A percentile compares a stretch with the other conserved stretches of the same genome.
These are phyloP conservation scores for Aureobasidium subglaciale DNA, from an alignment of 2,329 filamentous ascomycete species.

Conservation along the genomic window DNA sequence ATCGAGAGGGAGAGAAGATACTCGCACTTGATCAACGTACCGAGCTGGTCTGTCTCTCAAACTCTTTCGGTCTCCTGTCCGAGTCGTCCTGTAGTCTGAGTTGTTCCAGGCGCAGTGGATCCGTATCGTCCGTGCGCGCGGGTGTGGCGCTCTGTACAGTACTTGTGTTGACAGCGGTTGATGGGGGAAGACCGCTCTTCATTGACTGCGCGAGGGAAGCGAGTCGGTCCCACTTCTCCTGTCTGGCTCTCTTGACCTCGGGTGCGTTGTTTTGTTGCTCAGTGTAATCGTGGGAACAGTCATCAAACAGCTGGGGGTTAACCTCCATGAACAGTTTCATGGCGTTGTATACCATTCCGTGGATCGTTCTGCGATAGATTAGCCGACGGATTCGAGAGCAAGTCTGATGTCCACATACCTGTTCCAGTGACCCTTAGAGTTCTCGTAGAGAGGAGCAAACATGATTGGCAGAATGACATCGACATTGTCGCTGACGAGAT, in stretches of 20 bases:
- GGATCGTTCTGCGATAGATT: conserved; percentile 66
- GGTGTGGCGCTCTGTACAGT: conserved; percentile 33
- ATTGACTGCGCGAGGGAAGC: conserved; percentile 70
- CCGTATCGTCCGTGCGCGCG: conserved; percentile 62
- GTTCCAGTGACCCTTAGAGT: conserved; percentile 99
- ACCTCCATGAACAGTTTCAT: conserved; percentile 99
- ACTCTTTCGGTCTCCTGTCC: conserved; percentile 43
- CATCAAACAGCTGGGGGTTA: conserved; percentile 95
- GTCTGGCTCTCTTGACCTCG: conserved; percentile 71
- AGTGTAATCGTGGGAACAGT: conserved; percentile 96
- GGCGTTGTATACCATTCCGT: conserved; percentile 99
- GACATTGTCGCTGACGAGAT: conserved; percentile 96
- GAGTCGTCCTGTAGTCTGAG: conserved; percentile 76
- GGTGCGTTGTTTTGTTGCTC: conserved; percentile 90
- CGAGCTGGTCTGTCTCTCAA: conserved; percentile 28
- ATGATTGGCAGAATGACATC: conserved; percentile 98
- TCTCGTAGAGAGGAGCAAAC: conserved; percentile 97
- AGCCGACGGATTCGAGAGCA: background rate
- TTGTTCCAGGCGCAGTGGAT: conserved; percentile 75
- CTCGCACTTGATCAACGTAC: conserved; percentile 28
- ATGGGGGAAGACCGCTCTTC: conserved; percentile 40
- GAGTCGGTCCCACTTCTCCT: conserved; percentile 84
- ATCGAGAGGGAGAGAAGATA: conserved; percentile 15
- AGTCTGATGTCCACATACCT: conserved; percentile 51
- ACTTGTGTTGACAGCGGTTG: conserved; percentile 20